Evolutionary conservation across 768 basidiomycete genomes (phyloP), one percentile per base, ranked within the genome.

Genomic region (Suillus subaureus): DNA sequence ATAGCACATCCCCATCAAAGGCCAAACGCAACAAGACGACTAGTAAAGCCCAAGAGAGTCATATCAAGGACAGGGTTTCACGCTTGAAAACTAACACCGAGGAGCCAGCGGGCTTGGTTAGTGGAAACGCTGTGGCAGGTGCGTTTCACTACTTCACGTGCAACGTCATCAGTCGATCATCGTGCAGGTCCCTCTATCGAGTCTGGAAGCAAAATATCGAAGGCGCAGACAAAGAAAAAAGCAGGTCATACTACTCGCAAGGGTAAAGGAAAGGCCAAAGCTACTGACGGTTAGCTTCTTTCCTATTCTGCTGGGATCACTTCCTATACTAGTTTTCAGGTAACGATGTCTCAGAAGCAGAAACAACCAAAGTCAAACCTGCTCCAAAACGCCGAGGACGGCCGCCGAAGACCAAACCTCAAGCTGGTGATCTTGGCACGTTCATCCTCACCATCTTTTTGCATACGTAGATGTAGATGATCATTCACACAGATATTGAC

Each of bases 331-430:
- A 16, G 26, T 42, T 60, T 26, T 21, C 58, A 60, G 58, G 40
- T 21, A 28, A 60, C 18, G 39, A 42, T 26, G 18, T 60, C 26
- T 7, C 40, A 26, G 62, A 56, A 16, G 54, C 37, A 70, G 70
- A 35, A 9, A 61, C 63, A 4, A 3, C 26, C 6, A 7, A 13
- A 2, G 9, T 54, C 35, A 64, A 66, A 26, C 63, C 72, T 43
- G 18, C 66, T 42, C 62, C 72, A 9, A 71, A 67, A 37, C 74
- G 69, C 12, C 67, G 66, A 47, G 65, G 67, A 7, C 62, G 62
- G 23, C 66, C 62, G 6, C 43, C 58, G 13, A 74, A 71, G 23
- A 57, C 57, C 3, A 69, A 69, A 62, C 58, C 62, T 45, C 71
- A 67, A 40, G 31, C 18, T 16, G 55, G 5, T 18, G 35, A 42